Base-by-base conservation (phyloP, 1,284 basidiomycete species). In the Salmacisia buchloeana region DNA sequence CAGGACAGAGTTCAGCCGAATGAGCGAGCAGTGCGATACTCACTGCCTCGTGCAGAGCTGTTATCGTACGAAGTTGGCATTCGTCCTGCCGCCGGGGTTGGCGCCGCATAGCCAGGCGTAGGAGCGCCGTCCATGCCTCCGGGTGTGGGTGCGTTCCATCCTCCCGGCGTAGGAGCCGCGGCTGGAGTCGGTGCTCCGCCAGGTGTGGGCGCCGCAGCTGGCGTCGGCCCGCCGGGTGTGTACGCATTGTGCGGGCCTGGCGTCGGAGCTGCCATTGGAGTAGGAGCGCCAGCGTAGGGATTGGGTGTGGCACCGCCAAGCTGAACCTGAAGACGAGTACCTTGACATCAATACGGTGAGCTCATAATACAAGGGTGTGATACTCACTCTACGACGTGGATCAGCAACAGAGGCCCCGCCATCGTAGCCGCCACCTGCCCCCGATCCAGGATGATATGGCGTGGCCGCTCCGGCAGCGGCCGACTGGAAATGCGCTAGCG, bases 211-310 rank as follows among this genome's bases (percentile, higher is more conserved):
- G 56, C 56, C 9, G 33, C 35, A 34, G 38, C 34, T 15, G 56
- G 56, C 15, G 56, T 58, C 6, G 56, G 23, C 7, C 21, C 38
- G 15, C 38, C 56, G 4, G 56, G 34, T 2, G 56, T 58, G 6
- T 27, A 31, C 21, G 56, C 38, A 34, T 27, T 13, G 3, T 25
- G 34, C 7, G 27, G 31, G 10, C 56, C 35, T 7, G 35, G 38
- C 4, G 38, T 45, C 7, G 35, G 36, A 33, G 38, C 38, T 35
- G 66, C 69, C 0, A 66, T 66, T 57, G 65, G 76, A 34, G 64
- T 73, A 1, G 71, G 73, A 21, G 70, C 72, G 34, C 69, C 66
- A 10, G 68, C 69, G 12, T 74, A 73, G 1, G 76, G 74, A 25
- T 60, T 68, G 33, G 60, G 61, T 34, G 66, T 62, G 3, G 49